Evolutionary conservation across 345 rosid genomes (phyloP), one percentile per base, ranked within the genome.

Genomic region (Fremontodendron californicum): DNA sequence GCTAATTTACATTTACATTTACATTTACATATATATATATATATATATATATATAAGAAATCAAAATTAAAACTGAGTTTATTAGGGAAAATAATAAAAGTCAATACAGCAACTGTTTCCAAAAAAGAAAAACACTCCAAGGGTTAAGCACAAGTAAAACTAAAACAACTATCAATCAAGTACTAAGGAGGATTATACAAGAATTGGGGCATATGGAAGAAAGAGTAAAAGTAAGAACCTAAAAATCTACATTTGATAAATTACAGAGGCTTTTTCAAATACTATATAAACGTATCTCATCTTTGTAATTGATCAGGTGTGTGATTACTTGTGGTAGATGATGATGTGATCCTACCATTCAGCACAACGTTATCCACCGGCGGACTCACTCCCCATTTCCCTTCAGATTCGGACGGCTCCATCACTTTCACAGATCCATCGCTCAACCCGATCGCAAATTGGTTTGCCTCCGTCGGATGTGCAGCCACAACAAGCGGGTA

Each of bases 301-400:
- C 94, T 89, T 62, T 88, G 92, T 33, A 87, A 74, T 74, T 85
- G 93, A 81, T 92, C 96, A 0, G 88, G 86, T 19, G 93, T 83
- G 87, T 91, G 94, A 88, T 87, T 91, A 89, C 94, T 89, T 54
- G 92, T 85, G 3, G 91, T 89, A 6, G 97, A 89, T 11, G 98
- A 91, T 2, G 98, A 87, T 2, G 93, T 79, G n/a, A 94, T 82
- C 74, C 88, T 79, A 29, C 93, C 88, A 51, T 81, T 90, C 73
- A 88, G 78, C 29, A 85, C 52, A 6, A 52, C 35, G 5, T 67
- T 43, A 18, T 69, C 73, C 13, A 3, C 54, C 11, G 55, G 55
- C 33, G 57, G 55, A 69, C 33, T 69, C 73, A 25, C 55, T 46
- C 57, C 73, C 73, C 73, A 69, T 46, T 45, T 69, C 55, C 73